phyloP scores from a whole-genome alignment of 169 alveolate species.

The Plasmodium cynomolgi region DNA sequence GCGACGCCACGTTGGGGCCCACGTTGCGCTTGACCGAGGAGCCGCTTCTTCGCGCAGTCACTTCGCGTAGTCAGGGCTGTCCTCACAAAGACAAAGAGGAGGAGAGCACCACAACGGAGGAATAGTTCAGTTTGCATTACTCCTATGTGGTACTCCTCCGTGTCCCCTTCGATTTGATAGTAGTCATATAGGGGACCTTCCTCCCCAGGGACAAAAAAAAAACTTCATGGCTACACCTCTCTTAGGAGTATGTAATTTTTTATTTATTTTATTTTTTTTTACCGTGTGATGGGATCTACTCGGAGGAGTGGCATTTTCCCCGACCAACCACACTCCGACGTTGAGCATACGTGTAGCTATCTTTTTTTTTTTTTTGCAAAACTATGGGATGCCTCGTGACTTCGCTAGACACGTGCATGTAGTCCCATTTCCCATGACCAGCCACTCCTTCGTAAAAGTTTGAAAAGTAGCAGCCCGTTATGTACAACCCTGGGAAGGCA shows the following conservation, averaged over 20 bases:
- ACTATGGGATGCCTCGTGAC: background rate
- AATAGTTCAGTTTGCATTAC: background rate
- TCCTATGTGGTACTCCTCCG: background rate
- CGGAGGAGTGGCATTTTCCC: background rate
- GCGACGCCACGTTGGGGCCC: background rate
- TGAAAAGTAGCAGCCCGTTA: background rate
- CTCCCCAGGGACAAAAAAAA: background rate
- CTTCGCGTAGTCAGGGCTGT: background rate
- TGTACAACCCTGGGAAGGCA: background rate
- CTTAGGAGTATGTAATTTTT: background rate
- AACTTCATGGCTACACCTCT: background rate
- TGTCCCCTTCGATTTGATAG: background rate
- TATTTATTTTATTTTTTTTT: background rate
- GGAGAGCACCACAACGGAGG: background rate
- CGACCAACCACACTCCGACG: background rate
- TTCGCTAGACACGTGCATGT: background rate
- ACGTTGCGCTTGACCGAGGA: background rate
- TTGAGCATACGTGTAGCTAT: background rate
- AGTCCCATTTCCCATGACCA: background rate
- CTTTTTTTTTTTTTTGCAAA: too few species aligned
- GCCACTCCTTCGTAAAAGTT: background rate
- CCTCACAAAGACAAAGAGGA: background rate
- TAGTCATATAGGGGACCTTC: background rate
- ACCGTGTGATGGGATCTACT: background rate
- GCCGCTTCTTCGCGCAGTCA: background rate